phyloP scores from a whole-genome alignment of 108 stramenopile species.

The Fragilaria radians region DNA sequence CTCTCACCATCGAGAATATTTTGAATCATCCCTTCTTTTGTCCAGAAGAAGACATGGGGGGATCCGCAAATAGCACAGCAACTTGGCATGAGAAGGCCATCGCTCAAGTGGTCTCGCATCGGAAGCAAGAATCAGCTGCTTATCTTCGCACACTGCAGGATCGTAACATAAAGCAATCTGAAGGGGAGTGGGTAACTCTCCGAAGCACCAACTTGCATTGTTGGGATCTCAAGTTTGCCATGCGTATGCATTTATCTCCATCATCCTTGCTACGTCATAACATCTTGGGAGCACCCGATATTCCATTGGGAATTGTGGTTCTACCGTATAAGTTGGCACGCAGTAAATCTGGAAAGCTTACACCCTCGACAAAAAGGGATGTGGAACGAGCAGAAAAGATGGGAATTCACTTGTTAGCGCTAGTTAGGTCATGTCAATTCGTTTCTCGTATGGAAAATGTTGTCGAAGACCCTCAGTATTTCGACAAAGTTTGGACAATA shows the following conservation, averaged over 20 bases:
- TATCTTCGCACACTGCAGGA: conserved; percentile 16
- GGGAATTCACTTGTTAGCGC: conserved; percentile 17
- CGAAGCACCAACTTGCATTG: conserved; percentile 23
- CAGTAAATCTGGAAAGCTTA: conserved; percentile 35
- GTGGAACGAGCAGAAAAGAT: conserved; percentile 35
- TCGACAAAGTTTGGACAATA: conserved; percentile 16
- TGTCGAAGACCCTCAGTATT: conserved; percentile 7
- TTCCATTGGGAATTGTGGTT: conserved; percentile 35
- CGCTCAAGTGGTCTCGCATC: conserved; percentile 22
- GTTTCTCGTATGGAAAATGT: conserved; percentile 10
- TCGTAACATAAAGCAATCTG: conserved; percentile 12
- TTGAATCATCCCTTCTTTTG: conserved; percentile 57
- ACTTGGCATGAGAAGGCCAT: conserved; percentile 9
- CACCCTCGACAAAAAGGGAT: conserved; percentile 36
- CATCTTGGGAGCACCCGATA: conserved; percentile 2
- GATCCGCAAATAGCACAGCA: neutral
- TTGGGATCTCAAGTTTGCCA: conserved; percentile 39
- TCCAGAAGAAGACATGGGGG: neutral
- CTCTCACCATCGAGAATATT: conserved; percentile 31
- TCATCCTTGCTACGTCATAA: conserved; percentile 22
- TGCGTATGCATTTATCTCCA: conserved; percentile 26
- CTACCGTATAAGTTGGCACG: conserved; percentile 36
- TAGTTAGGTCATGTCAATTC: conserved; percentile 22
- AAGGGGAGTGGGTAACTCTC: conserved; percentile 23
- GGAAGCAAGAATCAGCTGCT: conserved; percentile 20